Base-by-base conservation (phyloP, 768 basidiomycete species). In the Amanita subjunquillea region DNA sequence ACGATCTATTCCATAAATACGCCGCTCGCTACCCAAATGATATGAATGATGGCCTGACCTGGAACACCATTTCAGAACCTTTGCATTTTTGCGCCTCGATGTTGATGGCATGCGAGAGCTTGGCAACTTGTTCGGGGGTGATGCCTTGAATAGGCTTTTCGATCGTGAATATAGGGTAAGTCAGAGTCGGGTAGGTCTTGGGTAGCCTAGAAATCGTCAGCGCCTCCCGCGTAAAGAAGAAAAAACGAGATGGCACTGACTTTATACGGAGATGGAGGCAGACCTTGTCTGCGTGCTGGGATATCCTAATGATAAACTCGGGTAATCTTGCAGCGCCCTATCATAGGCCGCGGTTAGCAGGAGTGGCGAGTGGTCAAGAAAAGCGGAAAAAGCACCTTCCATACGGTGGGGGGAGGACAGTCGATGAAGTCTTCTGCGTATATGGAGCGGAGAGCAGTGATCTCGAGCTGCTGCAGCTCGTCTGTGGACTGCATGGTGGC, bases 1-100 rank as follows among this genome's bases (percentile, higher is more conserved):
- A 82, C 75, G 56, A 90, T 81, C 82, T 89, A 51, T n/a, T 2
- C 48, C 22, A 41, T 42, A 2, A 10, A 13, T 10, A 17, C 44
- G 38, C 50, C 6, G 3, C 22, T 6, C 3, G 4, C 1, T 29
- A 51, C 7, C 1, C 32, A 32, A n/a, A n/a, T 4, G 12, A 23
- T 42, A n/a, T 0, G 2, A 17, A n/a, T 4, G 17, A 20, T 4
- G n/a, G 7, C 64, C 76, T 20, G 29, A 86, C 86, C 70, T 86
- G 78, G 63, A 90, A 87, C 32, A 89, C 84, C 78, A 87, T 84
- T 64, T 87, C 87, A 20, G 76, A 75, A 3, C 88, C 88, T 49
- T 77, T 72, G 56, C 74, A 64, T 57, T 73, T 78, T 67, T 83
- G 82, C 1, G 80, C 84, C 60, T 91, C 84, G 0, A 69, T 66